Evolutionary conservation across 2,329 filamentous ascomycete genomes (phyloP), one percentile per base, ranked within the genome.

Genomic region (Neonectria faginata): DNA sequence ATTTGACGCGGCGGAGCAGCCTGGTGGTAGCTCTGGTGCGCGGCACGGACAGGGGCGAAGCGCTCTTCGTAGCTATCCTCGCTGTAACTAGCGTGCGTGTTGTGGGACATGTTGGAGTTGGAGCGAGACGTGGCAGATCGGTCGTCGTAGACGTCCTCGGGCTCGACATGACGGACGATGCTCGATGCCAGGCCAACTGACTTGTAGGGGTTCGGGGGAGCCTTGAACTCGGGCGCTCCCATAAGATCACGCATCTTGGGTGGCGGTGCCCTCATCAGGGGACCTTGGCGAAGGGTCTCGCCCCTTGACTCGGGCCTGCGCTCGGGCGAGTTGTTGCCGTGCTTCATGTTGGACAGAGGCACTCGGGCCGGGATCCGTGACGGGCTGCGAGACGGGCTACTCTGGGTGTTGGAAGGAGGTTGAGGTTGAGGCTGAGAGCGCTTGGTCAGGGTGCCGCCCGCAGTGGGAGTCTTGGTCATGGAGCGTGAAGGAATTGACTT

Each of bases 201-300:
- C 53, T 83, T 83, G 72, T 86, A 87, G 6, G 80, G 80, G 67
- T 84, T 84, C 14, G 68, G 69, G 0, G 84, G 84, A 0, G 85
- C 83, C 64, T 85, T 83, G 18, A 88, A 79, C 55, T 86, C 84
- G 2, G 84, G 82, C 9, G 83, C 79, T 8, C 82, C 80, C 51
- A 81, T 75, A 55, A 97, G 84, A 45, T 97, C 93, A 69, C 95
- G 90, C 94, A 98, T 97, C 78, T 94, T 96, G 53, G 95, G 95
- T 12, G 94, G 94, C 39, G 93, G 93, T 1, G 90, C 90, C 66
- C 89, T 85, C 74, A 85, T 77, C 55, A 72, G 50, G 0, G 87
- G 87, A 56, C 85, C 86, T 25, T 82, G 80, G 16, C 86, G 84
- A 60, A 87, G 77, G 56, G 83, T 81, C 48, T 84, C 81, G 51